Base-by-base conservation (phyloP, 495 filamentous ascomycete genomes). In the Aspergillus carlsbadensis region DNA sequence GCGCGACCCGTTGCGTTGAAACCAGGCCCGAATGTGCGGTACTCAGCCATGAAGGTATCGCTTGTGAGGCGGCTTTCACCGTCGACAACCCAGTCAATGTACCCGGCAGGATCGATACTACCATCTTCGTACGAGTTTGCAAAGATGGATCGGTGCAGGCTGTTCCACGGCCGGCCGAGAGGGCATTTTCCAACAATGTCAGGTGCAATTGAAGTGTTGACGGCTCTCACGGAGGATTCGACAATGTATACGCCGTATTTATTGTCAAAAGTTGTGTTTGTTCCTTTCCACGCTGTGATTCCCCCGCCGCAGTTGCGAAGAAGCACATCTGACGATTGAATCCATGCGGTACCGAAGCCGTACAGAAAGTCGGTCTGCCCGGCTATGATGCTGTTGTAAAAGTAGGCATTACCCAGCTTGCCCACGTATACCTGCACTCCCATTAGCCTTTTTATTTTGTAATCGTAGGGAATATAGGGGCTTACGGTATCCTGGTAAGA, bases 271-370 rank as follows among this genome's bases (percentile, higher is more conserved):
- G 81, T 85, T 0, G 82, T 85, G 65, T 87, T 87, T 1, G 78
- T 82, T 13, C 82, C 83, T 52, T 87, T 87, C 84, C 83, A 86
- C 6, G 83, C 83, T n/a, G 81, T 84, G 44, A 86, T 78, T 43
- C 84, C 83, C 54, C 84, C 83, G 22, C 83, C 84, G 62, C 82
- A 85, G 48, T 65, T 64, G 29, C 84, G 77, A 22, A 86, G 72
- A 4, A 67, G 64, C 6, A 85, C 52, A 2, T 65, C 57, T 4
- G 67, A 76, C 3, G 69, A 65, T 58, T 80, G 68, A 29, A 80
- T 65, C 69, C 74, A 82, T 22, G 71, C 72, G 8, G 77, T 81
- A 59, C 78, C 78, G 62, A 82, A 82, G 24, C 74, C 79, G 68
- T 81, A 82, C 6, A 81, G 65, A 65, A 82, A 81, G 62, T 87